A percentile compares a stretch with the other conserved stretches of the same genome.
Conservation (phyloP, 2,329 filamentous ascomycete genomes). For the Cucurbitaria berberidis region DNA sequence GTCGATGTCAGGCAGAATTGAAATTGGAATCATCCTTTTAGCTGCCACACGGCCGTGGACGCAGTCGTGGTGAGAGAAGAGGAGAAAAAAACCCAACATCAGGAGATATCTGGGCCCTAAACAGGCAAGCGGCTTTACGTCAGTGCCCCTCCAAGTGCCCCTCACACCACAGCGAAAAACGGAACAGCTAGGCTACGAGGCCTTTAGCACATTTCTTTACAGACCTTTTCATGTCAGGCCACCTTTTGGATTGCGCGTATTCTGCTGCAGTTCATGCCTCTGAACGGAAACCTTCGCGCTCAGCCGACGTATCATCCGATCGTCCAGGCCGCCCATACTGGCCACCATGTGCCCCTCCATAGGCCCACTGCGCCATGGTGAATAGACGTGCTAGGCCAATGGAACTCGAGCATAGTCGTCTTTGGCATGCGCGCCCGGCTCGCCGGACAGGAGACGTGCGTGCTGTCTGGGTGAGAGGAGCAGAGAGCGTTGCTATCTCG, state of each 20-base stretch:
- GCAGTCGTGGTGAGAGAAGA: no score
- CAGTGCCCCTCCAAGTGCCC: constrained; percentile 27
- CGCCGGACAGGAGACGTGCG: constrained; percentile 27
- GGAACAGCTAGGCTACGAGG: constrained; percentile 5
- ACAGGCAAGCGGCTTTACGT: constrained; percentile 19
- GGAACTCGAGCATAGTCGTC: not conserved
- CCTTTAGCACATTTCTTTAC: constrained; percentile 19
- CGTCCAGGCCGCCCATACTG: constrained; percentile 19
- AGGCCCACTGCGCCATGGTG: constrained; percentile 21
- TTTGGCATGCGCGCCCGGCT: constrained; percentile 20
- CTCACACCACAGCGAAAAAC: constrained; percentile 31
- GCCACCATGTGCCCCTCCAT: constrained; percentile 27
- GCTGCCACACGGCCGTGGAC: constrained; percentile 7
- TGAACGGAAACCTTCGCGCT: constrained; percentile 10
- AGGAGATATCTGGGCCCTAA: constrained; percentile 28
- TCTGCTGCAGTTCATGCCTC: constrained; percentile 10
- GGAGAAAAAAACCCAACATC: constrained; percentile 24
- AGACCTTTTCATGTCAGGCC: constrained; percentile 25
- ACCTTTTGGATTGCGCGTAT: constrained; percentile 13
- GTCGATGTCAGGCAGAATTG: not conserved
- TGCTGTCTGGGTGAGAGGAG: constrained; percentile 31
- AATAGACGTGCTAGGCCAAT: constrained; percentile 17
- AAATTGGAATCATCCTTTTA: not conserved
- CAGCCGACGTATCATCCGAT: constrained; percentile 45
- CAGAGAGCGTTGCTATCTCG: constrained; percentile 15